phyloP scores from a whole-genome alignment of 352 stramenopile genomes.

The Phytopythium chamaehyphon region DNA sequence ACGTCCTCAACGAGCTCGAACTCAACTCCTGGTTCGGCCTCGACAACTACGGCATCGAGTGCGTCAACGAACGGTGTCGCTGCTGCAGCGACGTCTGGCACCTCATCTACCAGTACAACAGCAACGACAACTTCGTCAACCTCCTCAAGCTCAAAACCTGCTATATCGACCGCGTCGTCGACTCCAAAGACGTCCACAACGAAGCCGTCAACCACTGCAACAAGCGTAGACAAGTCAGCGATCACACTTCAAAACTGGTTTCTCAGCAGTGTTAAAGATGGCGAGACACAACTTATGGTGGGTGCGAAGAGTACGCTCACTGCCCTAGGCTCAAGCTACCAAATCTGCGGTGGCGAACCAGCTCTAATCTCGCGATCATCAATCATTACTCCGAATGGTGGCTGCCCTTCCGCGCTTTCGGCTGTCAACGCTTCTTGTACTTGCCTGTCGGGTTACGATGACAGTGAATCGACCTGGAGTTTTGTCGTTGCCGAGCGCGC shows the following conservation, averaged over 20 bases:
- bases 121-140: slow-evolving; percentile 9
- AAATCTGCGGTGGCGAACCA: slow-evolving; percentile 25
- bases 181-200: not conserved
- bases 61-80: not conserved
- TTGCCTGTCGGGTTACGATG: slow-evolving; percentile 26
- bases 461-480: slow-evolving; percentile 17
- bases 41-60: not conserved
- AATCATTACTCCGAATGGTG: slow-evolving; percentile 24
- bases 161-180: slow-evolving; percentile 3
- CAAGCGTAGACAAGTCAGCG: slow-evolving; percentile 9
- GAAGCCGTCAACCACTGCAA: not conserved
- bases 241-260: slow-evolving; percentile 25
- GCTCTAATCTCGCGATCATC: slow-evolving; percentile 26
- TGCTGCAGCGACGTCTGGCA: not conserved
- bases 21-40: too few species aligned
- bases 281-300: slow-evolving; percentile 34
- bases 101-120: not conserved
- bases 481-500: slow-evolving; percentile 20
- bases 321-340: slow-evolving; percentile 1
- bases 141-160: slow-evolving; percentile 9
- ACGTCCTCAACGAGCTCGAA: not conserved
- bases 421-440: slow-evolving; percentile 35
- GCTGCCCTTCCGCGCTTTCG: slow-evolving; percentile 28
- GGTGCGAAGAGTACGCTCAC: slow-evolving; percentile 8
- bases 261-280: slow-evolving; percentile 16